Evolutionary conservation across 2,329 filamentous ascomycete species (phyloP).

Genomic region (Scedosporium dehoogii): DNA sequence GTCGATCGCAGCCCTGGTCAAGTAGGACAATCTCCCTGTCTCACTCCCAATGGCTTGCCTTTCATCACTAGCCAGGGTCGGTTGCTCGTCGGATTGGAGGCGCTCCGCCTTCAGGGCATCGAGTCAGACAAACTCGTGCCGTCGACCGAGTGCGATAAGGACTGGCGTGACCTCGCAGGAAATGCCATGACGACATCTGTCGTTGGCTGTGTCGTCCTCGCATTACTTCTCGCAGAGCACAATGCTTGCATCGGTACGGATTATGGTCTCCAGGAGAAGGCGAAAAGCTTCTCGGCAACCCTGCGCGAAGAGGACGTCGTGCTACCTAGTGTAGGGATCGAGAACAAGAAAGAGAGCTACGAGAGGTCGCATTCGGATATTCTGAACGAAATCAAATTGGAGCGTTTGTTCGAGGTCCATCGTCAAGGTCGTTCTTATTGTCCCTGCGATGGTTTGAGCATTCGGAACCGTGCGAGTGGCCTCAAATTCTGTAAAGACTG

Average conservation of each 20-base stretch:
- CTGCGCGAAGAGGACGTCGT: not conserved
- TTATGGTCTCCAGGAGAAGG: not conserved
- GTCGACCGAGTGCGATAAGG: constrained; percentile 48
- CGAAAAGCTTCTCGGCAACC: constrained; percentile 3
- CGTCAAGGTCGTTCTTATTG: constrained; percentile 21
- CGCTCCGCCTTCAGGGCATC: constrained; percentile 58
- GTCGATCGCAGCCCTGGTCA: constrained; percentile 47
- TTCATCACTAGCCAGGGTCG: constrained; percentile 52
- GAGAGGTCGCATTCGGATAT: not conserved
- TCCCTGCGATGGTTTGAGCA: constrained; percentile 21
- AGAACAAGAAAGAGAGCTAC: not conserved
- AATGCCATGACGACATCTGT: constrained; percentile 75
- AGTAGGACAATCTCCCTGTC: constrained; percentile 53
- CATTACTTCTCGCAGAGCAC: constrained; percentile 37
- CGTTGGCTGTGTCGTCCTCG: constrained; percentile 52
- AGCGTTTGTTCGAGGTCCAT: constrained; percentile 6
- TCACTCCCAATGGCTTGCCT: constrained; percentile 56
- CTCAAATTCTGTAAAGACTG: constrained; percentile 22
- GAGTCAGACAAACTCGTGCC: constrained; percentile 52
- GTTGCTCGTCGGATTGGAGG: constrained; percentile 51
- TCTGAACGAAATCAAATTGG: not conserved
- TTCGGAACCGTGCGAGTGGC: constrained; percentile 17
- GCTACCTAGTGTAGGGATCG: not conserved
- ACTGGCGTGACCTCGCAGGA: constrained; percentile 62
- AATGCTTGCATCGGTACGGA: not conserved